phyloP scores from a whole-genome alignment of 345 rosid species.

The Isatis tinctoria region DNA sequence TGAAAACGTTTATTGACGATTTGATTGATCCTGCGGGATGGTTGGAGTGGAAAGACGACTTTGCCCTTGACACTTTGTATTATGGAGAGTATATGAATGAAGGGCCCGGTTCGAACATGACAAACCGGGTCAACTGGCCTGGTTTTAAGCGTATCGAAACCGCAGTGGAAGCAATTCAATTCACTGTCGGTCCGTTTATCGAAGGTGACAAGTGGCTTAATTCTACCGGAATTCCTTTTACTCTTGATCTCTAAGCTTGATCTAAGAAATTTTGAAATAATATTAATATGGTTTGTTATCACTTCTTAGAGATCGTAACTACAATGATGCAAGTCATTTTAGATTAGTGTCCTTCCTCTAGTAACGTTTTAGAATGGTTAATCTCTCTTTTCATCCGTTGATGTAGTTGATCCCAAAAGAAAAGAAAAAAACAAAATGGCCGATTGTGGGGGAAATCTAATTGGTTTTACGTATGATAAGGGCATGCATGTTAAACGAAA shows the following conservation, averaged over 20 bases:
- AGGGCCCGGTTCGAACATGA: slow-evolving; percentile 64
- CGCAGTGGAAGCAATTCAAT: slow-evolving; percentile 46
- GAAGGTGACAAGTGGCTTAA: slow-evolving; percentile 67
- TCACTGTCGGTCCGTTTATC: slow-evolving; percentile 55
- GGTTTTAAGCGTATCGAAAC: slow-evolving; percentile 52
- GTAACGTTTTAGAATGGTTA: background rate
- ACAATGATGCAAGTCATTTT: background rate
- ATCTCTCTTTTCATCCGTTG: background rate
- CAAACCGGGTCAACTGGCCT: slow-evolving; percentile 65
- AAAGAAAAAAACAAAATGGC: background rate
- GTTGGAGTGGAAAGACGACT: slow-evolving; percentile 59
- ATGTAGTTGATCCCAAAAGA: background rate
- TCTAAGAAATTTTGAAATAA: background rate
- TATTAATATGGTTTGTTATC: background rate
- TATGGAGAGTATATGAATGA: slow-evolving; percentile 75
- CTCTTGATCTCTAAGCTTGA: slow-evolving; percentile 18
- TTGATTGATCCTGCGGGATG: slow-evolving; percentile 67
- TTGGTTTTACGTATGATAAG: background rate
- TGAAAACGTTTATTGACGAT: slow-evolving; percentile 56
- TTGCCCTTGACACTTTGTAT: slow-evolving; percentile 57
- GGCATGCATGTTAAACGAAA: background rate
- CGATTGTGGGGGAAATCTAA: background rate
- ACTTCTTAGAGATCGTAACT: background rate
- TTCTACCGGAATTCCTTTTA: slow-evolving; percentile 46
- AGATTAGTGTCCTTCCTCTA: background rate